Evolutionary conservation across 208 protist species (phyloP), one percentile per base, ranked within the genome.

Genomic region (Leishmania aethiopica): DNA sequence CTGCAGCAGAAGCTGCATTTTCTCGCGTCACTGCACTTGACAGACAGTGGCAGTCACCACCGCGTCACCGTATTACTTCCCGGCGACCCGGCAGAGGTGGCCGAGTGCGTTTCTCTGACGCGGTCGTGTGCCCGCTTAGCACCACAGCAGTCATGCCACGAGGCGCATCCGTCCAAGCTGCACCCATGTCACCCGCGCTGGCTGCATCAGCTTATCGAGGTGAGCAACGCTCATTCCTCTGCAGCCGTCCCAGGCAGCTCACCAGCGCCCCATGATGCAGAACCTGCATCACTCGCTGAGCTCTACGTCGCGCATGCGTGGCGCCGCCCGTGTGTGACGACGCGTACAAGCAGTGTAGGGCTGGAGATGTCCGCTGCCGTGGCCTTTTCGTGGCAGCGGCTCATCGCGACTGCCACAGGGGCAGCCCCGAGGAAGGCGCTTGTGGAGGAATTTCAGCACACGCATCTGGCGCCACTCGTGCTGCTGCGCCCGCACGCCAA

Each of bases 11-110:
- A 80, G 51, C 64, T 86, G 45, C 71, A 79, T 57, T 86, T 86
- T 60, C 78, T 86, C 59, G 83, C 83, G 42, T 86, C 83, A 15
- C 75, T 86, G 47, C 83, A 83, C 55, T 72, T 86, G 66, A 76
- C 57, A 40, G 66, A 80, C 67, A 83, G 74, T 45, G 78, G 78
- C 32, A n/a, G 1, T 45, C 83, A 86, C 53, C 83, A 86, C 28
- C 19, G 62, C 17, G 83, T 86, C 57, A 82, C 75, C 37, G 83
- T 86, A 71, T 49, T 86, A 55, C 79, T 86, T 25, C 32, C 83
- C 32, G 83, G 83, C 11, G 37, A 62, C 35, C 78, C 83, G 57
- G 47, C 37, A 40, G 75, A 70, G 67, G 53, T 83, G n/a, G 78
- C 72, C 25, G 83, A 86, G 75, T 86, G 83, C 75, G 78, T 60